Evolutionary conservation across 345 rosid genomes (phyloP).

Genomic region (Firmiana major): DNA sequence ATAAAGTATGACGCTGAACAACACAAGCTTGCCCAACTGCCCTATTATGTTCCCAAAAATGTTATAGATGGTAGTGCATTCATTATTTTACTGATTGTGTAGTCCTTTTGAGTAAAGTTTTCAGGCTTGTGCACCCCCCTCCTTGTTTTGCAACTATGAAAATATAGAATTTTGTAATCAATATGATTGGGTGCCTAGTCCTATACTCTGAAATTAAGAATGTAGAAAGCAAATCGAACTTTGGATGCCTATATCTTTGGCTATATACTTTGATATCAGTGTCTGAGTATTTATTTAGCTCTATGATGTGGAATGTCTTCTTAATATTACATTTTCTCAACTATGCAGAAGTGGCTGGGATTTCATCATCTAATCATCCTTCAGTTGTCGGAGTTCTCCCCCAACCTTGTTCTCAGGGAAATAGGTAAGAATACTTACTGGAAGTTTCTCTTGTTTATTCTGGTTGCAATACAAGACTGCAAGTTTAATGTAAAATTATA

Average conservation of each 20-base stretch:
- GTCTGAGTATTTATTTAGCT: conserved; percentile 10
- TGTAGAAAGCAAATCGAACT: conserved; percentile 5
- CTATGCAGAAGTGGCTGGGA: conserved; percentile 60
- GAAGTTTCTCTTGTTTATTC: conserved; percentile 6
- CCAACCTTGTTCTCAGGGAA: conserved; percentile 68
- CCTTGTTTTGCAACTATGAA: background rate
- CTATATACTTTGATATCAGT: background rate
- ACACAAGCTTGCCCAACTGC: conserved; percentile 44
- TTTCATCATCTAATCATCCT: conserved; percentile 48
- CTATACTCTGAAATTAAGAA: background rate
- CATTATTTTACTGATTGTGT: background rate
- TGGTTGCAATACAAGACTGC: conserved; percentile 1
- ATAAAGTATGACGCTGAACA: conserved; percentile 55
- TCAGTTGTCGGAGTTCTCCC: conserved; percentile 78
- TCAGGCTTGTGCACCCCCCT: background rate
- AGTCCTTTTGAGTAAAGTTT: background rate
- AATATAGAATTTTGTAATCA: background rate
- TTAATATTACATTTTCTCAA: conserved; percentile 17
- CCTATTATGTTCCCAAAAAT: conserved; percentile 64
- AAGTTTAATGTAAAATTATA: background rate
- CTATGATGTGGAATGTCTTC: background rate
- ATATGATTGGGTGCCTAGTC: background rate
- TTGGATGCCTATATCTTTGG: background rate
- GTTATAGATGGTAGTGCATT: conserved; percentile 54
- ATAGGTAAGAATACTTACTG: conserved; percentile 45